Evolutionary conservation across 2,329 filamentous ascomycete species (phyloP), one percentile per base, ranked within the genome.

Genomic region (Mycosphaerella arachidis): DNA sequence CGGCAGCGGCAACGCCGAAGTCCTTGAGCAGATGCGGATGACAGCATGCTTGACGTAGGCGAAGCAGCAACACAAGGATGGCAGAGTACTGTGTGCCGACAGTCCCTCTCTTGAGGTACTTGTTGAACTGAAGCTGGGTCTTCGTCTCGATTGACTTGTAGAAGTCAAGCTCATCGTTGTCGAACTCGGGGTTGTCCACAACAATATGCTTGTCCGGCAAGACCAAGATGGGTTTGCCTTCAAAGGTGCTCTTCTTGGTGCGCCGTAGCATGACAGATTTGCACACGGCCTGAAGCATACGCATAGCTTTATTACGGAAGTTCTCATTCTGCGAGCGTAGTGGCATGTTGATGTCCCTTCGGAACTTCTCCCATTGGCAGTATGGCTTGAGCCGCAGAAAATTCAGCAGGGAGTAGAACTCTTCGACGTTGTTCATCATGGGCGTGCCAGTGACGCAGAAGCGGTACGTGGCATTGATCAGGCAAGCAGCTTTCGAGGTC

Each of bases 371-470:
- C 76, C 82, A 83, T 13, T 83, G 78, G 67, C 83, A 84, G 73
- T 94, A 96, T 1, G 91, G 91, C 61, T 82, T 82, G 70, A 95
- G 92, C 2, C 82, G 80, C 16, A 96, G 79, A 70, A 96, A 97
- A 2, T 84, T 82, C 48, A 96, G 79, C 20, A 96, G 76, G 0
- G 91, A 89, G 68, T 84, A 92, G 3, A 96, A 79, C 68, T 97
- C 92, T 27, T 84, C 79, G 2, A 93, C 85, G 12, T 82, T 85
- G 67, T 96, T 96, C 88, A 94, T 94, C 88, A 93, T 92, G 0
- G 90, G 90, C 0, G 90, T 94, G 29, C 90, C 90, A 3, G 87
- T 91, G 73, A 93, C 82, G 70, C 88, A 91, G 77, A 90, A 86
- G 52, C 90, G 82, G 70, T 89, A 84, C 37, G 77, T 78, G 13